A percentile compares a stretch with the other conserved stretches of the same genome.
These are phyloP conservation scores for Collybiopsis luxurians DNA, from an alignment of 768 basidiomycete genomes.

Conservation along the genomic window DNA sequence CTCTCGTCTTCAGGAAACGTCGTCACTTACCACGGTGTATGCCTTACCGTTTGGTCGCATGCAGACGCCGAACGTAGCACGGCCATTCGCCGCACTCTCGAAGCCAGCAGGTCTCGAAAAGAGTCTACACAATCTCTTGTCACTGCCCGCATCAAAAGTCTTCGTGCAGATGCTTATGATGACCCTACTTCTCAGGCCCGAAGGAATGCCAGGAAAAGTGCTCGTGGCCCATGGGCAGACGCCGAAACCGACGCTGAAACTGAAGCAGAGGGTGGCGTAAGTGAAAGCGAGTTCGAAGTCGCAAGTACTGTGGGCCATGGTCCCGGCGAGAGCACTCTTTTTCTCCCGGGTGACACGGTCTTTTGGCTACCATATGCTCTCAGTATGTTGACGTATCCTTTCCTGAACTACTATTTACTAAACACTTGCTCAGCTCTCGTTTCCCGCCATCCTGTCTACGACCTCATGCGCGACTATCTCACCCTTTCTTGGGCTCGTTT, in stretches of 20 bases:
- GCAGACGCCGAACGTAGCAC: slow-evolving; percentile 84
- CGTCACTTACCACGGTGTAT: slow-evolving; percentile 85
- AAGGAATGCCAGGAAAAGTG: slow-evolving; percentile 50
- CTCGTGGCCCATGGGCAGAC: slow-evolving; percentile 70
- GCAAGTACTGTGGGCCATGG: slow-evolving; percentile 79
- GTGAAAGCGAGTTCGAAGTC: slow-evolving; percentile 85
- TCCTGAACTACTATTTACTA: slow-evolving; percentile 9
- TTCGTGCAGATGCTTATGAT: slow-evolving; percentile 55
- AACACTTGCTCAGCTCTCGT: slow-evolving; percentile 60
- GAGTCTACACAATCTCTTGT: slow-evolving; percentile 73
- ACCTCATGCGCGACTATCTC: slow-evolving; percentile 92
- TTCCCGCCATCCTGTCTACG: slow-evolving; percentile 91
- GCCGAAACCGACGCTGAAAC: slow-evolving; percentile 77
- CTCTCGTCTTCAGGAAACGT: slow-evolving; percentile 32
- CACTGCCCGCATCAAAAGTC: slow-evolving; percentile 61
- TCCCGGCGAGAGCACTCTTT: slow-evolving; percentile 85
- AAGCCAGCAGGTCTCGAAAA: slow-evolving; percentile 74
- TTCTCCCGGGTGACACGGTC: slow-evolving; percentile 85
- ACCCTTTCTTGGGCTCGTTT: slow-evolving; percentile 95
- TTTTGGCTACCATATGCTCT: slow-evolving; percentile 95
- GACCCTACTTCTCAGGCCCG: slow-evolving; percentile 63
- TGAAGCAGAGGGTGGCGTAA: slow-evolving; percentile 70
- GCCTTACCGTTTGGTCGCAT: slow-evolving; percentile 94
- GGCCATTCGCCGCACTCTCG: slow-evolving; percentile 81
- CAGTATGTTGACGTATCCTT: slow-evolving; percentile 47